Base-by-base conservation (phyloP, 2,329 filamentous ascomycete genomes). In the Talaromyces marneffei region DNA sequence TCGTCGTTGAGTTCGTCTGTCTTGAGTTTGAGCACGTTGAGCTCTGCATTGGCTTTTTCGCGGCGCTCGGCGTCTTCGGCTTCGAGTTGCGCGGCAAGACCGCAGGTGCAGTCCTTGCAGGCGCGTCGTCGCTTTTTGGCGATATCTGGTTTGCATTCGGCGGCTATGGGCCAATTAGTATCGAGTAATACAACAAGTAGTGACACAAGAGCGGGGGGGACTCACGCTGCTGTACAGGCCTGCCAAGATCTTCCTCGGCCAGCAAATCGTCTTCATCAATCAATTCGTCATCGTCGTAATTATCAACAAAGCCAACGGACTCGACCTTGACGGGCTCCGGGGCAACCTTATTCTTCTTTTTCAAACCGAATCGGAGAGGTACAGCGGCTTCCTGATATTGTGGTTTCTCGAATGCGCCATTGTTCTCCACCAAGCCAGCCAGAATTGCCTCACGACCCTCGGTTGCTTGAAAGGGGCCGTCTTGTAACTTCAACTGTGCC, bases 61-160 rank as follows among this genome's bases (percentile, higher is more conserved):
- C 91, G 83, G 70, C 85, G 87, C 7, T 82, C 82, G 46, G 80
- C 81, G 75, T 97, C 94, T 79, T 97, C 91, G n/a, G 87, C 88
- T 68, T 91, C 89, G 56, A 97, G 78, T 64, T 88, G 86, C 74
- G 94, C 86, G 25, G 92, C 91, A 27, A 99, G 85, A 56, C 94
- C 94, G 72, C 94, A 99, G 8, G 90, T 93, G 80, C 94, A 99
- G 80, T 99, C 94, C 78, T 99, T 97, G 82, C 94, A 99, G 62
- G 94, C 92, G 64, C 92, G 87, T 60, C 93, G 88, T 68, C 93
- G 87, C 80, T 96, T 96, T 80, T 96, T 96, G 62, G 90, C 91
- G 48, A 87, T 83, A 77, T 94, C 91, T 53, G 93, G 92, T 62
- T 87, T 86, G 75, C 94, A 99, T 73, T 95, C 91, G 27, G 88